Conservation (phyloP, 768 basidiomycete species). For the Pholiota molesta region DNA sequence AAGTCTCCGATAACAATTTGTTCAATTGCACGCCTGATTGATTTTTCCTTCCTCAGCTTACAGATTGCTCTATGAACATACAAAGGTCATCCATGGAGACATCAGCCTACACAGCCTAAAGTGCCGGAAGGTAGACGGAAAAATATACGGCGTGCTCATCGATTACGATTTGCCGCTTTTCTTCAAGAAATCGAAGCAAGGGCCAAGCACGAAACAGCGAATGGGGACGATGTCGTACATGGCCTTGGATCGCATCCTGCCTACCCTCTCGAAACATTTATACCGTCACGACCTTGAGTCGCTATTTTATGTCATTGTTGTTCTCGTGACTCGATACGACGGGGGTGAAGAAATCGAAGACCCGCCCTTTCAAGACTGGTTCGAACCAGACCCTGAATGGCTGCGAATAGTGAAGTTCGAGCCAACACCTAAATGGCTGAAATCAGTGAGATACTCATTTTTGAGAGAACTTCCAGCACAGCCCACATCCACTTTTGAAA, state of each 20-base stretch:
- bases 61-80: not conserved
- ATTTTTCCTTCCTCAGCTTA: not conserved
- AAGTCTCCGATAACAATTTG: not conserved
- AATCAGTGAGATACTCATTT: no score
- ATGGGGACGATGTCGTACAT: not conserved
- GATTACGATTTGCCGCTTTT: not conserved
- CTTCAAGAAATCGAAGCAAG: not conserved
- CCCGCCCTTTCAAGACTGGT: not conserved
- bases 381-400: not conserved
- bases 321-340: not conserved
- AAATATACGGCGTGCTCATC: not conserved
- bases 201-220: not conserved
- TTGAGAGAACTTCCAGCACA: no score
- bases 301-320: not conserved
- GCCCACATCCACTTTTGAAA: not conserved
- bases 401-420: not conserved
- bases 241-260: not conserved
- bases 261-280: not conserved
- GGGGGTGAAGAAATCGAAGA: not conserved
- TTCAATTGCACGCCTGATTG: no score
- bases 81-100: not conserved
- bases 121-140: not conserved
- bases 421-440: no score
- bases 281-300: not conserved
- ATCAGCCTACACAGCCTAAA: not conserved